Base-by-base conservation (phyloP, 73 alveolate genomes). In the Stentor coeruleus region DNA sequence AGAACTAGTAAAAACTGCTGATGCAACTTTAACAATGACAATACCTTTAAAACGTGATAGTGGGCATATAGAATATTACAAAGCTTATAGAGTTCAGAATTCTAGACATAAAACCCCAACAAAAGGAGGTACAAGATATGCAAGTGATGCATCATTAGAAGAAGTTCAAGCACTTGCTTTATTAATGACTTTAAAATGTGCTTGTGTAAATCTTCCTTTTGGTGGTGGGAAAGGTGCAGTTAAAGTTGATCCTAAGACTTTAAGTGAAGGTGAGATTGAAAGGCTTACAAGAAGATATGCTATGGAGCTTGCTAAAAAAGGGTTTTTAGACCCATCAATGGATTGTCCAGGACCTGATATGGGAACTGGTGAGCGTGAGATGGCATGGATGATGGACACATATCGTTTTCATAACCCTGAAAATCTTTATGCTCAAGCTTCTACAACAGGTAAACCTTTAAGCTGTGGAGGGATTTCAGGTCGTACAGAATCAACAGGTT, bases 301-400 rank as follows among this genome's bases (percentile, higher is more conserved):
- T 74, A 77, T 87, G 66, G 97, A 91, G 84, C 90, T 91, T 40
- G 90, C 91, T 76, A 89, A 91, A 91, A 91, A 90, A 85, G 94
- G 94, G 26, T 91, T 82, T 89, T 81, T 91, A 35, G 93, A 93
- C 20, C 90, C 97, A 28, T 87, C 92, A 36, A 72, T 89, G 49
- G 97, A 91, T 74, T 92, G 89, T 59, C 96, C 94, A 33, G 98
- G 97, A 81, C 97, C 98, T 55, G 98, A 93, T 74, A 84, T 89
- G 85, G 96, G 95, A 72, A 91, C 98, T 57, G 94, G 96, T 58
- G 97, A 90, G 86, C 87, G 85, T 41, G 95, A 87, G 35, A 93
- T 93, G 98, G 83, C 93, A 80, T 93, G 97, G 97, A 91, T 93
- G 81, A 92, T 88, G 88, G 97, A 93, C 76, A 90, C 98, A 75